These are phyloP conservation scores for Scheffersomyces lignicola DNA, from an alignment of 1,139 yeast genomes.

Conservation along the genomic window DNA sequence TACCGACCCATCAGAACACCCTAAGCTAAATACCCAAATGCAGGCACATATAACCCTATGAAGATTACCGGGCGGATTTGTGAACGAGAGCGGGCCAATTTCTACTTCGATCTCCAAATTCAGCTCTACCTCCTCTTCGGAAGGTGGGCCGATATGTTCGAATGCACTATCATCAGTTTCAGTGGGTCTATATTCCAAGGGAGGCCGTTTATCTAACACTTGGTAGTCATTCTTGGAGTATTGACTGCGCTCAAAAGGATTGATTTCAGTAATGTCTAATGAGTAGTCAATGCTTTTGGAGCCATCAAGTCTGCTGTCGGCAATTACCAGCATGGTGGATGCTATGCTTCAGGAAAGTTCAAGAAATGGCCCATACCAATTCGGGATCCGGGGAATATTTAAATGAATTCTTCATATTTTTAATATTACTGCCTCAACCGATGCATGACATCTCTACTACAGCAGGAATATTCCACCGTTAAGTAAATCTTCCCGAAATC, in stretches of 20 bases:
- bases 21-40: constrained; percentile 3
- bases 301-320: neutral
- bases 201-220: constrained; percentile 5
- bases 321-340: constrained; percentile 1
- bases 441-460: no score
- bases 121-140: constrained; percentile 3
- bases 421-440: no score
- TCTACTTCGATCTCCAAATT: constrained; percentile 1
- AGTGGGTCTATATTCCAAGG: constrained; percentile 6
- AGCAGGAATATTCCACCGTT: no score
- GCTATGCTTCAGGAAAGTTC: no score
- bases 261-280: constrained; percentile 1
- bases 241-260: neutral
- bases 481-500: constrained; percentile 2
- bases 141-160: neutral
- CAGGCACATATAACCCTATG: constrained; percentile 8
- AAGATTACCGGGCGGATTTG: constrained; percentile 3
- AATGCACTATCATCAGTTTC: constrained; percentile 4
- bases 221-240: neutral
- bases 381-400: no score
- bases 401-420: no score
- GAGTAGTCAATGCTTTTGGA: neutral
- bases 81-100: neutral
- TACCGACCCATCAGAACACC: constrained; percentile 3
- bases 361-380: no score